phyloP scores from a whole-genome alignment of 108 stramenopile genomes.

The Skeletonema menzelii region DNA sequence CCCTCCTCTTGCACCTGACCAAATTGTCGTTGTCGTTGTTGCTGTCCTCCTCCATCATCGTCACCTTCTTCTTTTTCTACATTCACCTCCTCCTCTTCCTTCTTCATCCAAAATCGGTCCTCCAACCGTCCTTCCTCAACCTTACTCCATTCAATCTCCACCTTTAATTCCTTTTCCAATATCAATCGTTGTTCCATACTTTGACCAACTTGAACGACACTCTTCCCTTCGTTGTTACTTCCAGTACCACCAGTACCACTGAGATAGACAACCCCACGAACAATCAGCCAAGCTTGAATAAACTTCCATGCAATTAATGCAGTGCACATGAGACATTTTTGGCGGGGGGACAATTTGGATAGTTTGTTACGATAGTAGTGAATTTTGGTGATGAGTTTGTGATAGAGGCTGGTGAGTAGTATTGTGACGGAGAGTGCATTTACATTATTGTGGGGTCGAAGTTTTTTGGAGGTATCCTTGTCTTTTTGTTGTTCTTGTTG shows the following conservation, averaged over 20 bases:
- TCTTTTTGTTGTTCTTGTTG: too few relatives aligned
- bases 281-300: constrained; percentile 1
- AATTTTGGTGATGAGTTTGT: not conserved
- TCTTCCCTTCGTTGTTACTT: not conserved
- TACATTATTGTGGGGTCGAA: too few relatives aligned
- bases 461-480: not conserved
- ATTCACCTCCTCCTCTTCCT: not conserved
- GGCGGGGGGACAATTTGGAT: not conserved
- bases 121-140: not conserved
- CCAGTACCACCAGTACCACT: not conserved
- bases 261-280: not conserved
- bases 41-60: too few relatives aligned
- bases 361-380: not conserved
- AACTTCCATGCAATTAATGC: not conserved
- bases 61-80: too few relatives aligned
- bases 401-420: not conserved
- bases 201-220: not conserved
- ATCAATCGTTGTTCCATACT: not conserved
- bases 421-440: not conserved
- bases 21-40: too few relatives aligned
- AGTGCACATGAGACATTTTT: not conserved
- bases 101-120: not conserved
- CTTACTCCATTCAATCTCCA: not conserved
- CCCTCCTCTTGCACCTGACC: not conserved
- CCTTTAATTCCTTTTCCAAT: not conserved